Percentiles rank a stretch among this genome's conserved stretches.
Conservation (phyloP, 192 early-diverging fungal species). For the Anaeromyces robustus region DNA sequence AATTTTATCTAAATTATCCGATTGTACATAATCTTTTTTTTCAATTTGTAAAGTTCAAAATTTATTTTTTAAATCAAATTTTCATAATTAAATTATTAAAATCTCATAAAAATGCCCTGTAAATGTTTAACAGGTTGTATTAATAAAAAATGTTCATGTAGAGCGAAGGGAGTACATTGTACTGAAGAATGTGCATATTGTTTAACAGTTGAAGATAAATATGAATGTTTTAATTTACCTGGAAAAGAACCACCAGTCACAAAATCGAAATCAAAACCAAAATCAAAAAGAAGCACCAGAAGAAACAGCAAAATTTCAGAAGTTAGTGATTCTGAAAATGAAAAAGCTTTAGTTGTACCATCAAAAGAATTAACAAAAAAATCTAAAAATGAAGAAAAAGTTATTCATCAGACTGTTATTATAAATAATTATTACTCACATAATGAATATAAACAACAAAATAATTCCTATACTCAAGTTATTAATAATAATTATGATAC, state of each 20-base stretch:
- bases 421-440: neutral
- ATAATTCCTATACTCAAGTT: neutral
- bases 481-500: neutral
- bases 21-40: no score
- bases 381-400: neutral
- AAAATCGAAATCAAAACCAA: neutral
- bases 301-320: neutral
- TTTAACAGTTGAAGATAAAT: neutral
- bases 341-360: neutral
- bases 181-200: neutral
- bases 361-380: neutral
- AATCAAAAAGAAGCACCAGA: neutral
- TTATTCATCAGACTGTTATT: neutral
- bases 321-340: neutral
- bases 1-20: no score
- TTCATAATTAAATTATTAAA: no score
- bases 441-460: neutral
- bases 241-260: neutral
- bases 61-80: no score
- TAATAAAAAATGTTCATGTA: neutral
- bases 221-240: neutral
- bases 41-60: no score
- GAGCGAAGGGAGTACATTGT: neutral
- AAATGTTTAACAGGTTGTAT: neutral
- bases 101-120: neutral